A percentile compares a stretch with the other conserved stretches of the same genome.
phyloP scores from a whole-genome alignment of 768 basidiomycete species.

The Gymnopilus dilepis region DNA sequence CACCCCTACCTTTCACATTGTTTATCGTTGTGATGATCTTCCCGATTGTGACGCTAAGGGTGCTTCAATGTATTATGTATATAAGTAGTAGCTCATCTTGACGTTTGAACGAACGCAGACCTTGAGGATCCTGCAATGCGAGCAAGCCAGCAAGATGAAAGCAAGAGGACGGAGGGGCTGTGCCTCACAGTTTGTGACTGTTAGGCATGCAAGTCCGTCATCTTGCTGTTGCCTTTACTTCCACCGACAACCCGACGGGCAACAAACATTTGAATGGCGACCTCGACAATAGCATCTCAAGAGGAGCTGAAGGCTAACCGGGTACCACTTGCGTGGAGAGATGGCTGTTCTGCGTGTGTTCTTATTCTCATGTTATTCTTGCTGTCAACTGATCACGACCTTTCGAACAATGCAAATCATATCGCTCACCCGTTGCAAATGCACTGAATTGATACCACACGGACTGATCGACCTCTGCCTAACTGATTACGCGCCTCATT shows the following conservation, averaged over 20 bases:
- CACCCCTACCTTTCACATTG: too few species aligned
- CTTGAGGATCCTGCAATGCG: too few species aligned
- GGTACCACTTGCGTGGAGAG: conserved; percentile 85
- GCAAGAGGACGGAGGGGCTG: too few species aligned
- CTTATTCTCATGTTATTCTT: not conserved
- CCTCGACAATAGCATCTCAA: conserved; percentile 82
- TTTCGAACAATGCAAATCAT: not conserved
- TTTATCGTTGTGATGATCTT: too few species aligned
- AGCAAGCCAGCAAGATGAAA: too few species aligned
- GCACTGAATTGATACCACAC: not conserved
- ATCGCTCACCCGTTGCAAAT: not conserved
- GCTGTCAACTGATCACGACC: conserved; percentile 1
- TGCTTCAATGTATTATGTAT: too few species aligned
- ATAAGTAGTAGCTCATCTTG: too few species aligned
- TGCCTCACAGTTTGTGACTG: too few species aligned
- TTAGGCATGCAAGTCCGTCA: too few species aligned
- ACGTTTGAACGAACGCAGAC: too few species aligned
- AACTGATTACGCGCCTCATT: too few species aligned
- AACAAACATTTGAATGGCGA: conserved; percentile 55
- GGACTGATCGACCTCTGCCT: not conserved
- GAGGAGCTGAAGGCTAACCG: conserved; percentile 75
- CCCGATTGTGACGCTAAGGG: too few species aligned
- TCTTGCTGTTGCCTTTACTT: conserved; percentile 8
- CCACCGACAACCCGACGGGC: conserved; percentile 21
- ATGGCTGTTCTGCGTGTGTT: conserved; percentile 89